Conservation (phyloP, 208 protist genomes). For the Trypanosomatidae sp. region DNA sequence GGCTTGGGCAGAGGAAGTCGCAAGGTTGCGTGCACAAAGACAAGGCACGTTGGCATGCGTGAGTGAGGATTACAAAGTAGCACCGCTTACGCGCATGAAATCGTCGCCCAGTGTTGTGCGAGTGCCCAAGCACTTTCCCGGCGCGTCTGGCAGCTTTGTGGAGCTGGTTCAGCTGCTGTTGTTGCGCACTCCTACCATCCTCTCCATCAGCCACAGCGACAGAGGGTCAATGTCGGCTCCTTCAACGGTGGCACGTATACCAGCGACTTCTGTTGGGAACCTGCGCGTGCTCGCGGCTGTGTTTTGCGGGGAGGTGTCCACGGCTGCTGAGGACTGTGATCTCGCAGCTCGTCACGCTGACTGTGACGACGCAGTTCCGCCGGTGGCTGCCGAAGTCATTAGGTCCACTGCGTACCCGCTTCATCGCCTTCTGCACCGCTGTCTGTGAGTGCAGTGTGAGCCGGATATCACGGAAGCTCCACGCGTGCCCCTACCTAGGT, state of each 20-base stretch:
- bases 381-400: background rate
- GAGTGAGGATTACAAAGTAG: background rate
- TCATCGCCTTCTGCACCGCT: conserved; percentile 21
- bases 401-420: conserved; percentile 12
- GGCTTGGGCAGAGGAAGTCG: conserved; percentile 9
- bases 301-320: conserved; percentile 14
- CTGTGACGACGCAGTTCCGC: background rate
- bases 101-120: conserved; percentile 18
- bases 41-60: background rate
- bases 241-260: conserved; percentile 2
- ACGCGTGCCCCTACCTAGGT: background rate
- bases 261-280: background rate
- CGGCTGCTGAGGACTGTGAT: background rate
- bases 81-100: background rate
- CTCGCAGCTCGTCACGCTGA: background rate
- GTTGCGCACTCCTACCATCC: background rate
- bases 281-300: conserved; percentile 8
- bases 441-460: conserved; percentile 2
- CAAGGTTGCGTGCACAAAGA: background rate
- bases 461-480: background rate
- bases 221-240: background rate
- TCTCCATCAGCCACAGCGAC: background rate
- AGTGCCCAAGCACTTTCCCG: conserved; percentile 37
- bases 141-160: conserved; percentile 22
- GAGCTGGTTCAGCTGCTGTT: conserved; percentile 27